Evolutionary conservation across 2,329 filamentous ascomycete genomes (phyloP).

Genomic region (Leptographium radiaticola): DNA sequence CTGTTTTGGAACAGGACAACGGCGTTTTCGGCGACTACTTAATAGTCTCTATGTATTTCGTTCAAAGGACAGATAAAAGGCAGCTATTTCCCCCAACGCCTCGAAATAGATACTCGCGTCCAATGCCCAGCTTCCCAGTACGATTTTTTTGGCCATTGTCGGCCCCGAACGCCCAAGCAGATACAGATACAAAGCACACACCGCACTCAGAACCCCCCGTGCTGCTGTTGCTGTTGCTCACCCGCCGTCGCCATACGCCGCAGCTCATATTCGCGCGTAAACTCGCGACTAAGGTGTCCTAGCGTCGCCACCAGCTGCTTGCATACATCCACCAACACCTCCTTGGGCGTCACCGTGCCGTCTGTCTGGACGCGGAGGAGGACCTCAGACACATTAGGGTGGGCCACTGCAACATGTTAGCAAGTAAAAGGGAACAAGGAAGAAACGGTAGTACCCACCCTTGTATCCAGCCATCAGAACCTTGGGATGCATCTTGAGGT

Average conservation of each 20-base stretch:
- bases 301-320: slow-evolving; percentile 73
- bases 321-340: slow-evolving; percentile 70
- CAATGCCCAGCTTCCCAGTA: neutral
- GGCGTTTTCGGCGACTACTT: too few species aligned
- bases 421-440: too few species aligned
- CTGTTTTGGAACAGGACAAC: too few species aligned
- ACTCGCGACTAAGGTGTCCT: slow-evolving; percentile 68
- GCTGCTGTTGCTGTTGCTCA: slow-evolving; percentile 31
- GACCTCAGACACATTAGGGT: slow-evolving; percentile 48
- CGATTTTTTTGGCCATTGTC: neutral
- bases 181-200: neutral
- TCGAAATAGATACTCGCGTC: neutral
- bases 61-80: too few species aligned
- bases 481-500: slow-evolving; percentile 71
- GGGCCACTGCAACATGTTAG: slow-evolving; percentile 27
- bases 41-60: too few species aligned
- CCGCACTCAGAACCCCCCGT: neutral
- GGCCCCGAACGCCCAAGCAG: neutral
- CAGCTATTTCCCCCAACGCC: too few species aligned
- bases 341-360: slow-evolving; percentile 75
- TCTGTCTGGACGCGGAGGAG: slow-evolving; percentile 82
- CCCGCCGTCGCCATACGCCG: slow-evolving; percentile 68
- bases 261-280: slow-evolving; percentile 84
- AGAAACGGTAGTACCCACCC: slow-evolving; percentile 32
- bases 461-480: slow-evolving; percentile 91